Conservation (phyloP, 306 rosid species). For the Cicer chorassanicum region DNA sequence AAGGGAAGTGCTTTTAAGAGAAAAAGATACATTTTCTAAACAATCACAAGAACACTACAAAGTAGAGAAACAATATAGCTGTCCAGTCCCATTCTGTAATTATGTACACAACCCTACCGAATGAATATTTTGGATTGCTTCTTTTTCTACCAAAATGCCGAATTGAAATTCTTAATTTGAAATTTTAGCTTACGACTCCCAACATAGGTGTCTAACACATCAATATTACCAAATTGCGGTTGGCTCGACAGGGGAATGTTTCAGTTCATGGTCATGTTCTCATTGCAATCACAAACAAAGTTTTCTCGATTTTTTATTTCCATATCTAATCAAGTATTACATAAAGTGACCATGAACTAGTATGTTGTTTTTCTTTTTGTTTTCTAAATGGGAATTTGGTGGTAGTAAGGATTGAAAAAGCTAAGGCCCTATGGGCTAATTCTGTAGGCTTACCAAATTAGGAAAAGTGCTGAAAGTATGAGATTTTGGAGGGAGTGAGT, state of each 20-base stretch:
- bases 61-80: slow-evolving; percentile 1
- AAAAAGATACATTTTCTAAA: slow-evolving; percentile 2
- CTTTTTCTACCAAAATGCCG: slow-evolving; percentile 9
- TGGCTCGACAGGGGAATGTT: slow-evolving; percentile 1
- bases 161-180: slow-evolving; percentile 10
- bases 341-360: background rate
- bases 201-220: slow-evolving; percentile 11
- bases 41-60: background rate
- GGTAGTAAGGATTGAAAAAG: background rate
- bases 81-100: background rate
- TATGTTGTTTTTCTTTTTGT: background rate
- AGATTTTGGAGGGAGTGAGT: background rate
- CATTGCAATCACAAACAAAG: slow-evolving; percentile 4
- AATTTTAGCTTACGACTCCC: slow-evolving; percentile 22
- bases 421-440: background rate
- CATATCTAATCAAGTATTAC: background rate
- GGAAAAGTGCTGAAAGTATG: background rate
- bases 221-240: slow-evolving; percentile 7
- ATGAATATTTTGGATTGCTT: slow-evolving; percentile 4
- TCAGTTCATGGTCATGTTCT: background rate
- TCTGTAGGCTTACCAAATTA: background rate
- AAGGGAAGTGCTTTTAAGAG: slow-evolving; percentile 27
- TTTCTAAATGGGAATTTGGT: background rate
- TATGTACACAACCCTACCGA: background rate
- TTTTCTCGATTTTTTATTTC: background rate